Evolutionary conservation across 2,329 filamentous ascomycete genomes (phyloP), one percentile per base, ranked within the genome.

Genomic region (Triangularia verruculosa): DNA sequence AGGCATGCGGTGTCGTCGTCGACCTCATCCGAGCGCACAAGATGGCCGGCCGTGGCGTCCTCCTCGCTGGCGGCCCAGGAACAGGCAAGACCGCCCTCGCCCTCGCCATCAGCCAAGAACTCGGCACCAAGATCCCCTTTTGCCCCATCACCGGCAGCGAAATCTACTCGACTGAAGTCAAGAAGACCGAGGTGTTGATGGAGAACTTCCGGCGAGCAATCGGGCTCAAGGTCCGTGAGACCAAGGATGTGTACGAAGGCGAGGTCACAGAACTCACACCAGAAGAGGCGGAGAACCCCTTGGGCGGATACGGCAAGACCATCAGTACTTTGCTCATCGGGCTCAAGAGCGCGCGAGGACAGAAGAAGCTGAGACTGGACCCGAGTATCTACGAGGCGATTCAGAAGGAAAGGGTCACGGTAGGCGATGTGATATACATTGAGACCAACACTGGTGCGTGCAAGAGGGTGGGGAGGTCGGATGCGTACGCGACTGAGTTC

Each of bases 351-450:
- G 92, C 92, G 63, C 94, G 93, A 80, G 95, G 95, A 22, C 96
- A 96, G 73, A 99, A 99, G 86, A 98, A 98, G 84, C 85, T 99
- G 71, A 89, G 95, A 54, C 84, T 99, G 59, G 95, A 99, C 77
- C 95, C 95, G 9, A 97, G 93, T 79, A 98, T 99, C 78, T 99
- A 98, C 82, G 95, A 99, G 79, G 95, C 95, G 2, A 97, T 99
- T 72, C 95, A 98, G 77, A 98, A 98, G 81, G 95, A 99, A 83
- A 86, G 93, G 68, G 95, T 99, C 51, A 91, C 93, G 2, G 89
- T 98, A 53, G 95, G 95, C 75, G 95, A 99, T 76, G 95, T 99
- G 72, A 92, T 99, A 77, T 99, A 99, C 81, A 98, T 99, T 70
- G 95, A 99, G 82, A 94, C 95, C 69, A 99, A 99, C 80, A 99